These are phyloP conservation scores for Oidiodendron maius DNA, from an alignment of 495 filamentous ascomycete genomes.

Conservation along the genomic window DNA sequence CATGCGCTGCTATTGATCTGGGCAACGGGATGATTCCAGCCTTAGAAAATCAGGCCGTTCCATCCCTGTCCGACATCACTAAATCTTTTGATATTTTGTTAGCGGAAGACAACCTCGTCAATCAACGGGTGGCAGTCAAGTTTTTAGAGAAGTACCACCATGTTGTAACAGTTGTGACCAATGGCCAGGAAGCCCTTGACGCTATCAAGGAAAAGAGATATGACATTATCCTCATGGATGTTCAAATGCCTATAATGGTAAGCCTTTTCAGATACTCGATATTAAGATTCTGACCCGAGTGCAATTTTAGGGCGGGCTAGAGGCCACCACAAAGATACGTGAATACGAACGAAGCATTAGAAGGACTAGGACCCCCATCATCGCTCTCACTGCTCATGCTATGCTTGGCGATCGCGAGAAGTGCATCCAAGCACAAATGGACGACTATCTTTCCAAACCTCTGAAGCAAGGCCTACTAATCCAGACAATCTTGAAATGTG, in stretches of 20 bases:
- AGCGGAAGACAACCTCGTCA: conserved; percentile 96
- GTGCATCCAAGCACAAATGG: conserved; percentile 98
- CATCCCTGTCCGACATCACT: conserved; percentile 86
- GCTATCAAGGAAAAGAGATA: conserved; percentile 84
- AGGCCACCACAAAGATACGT: conserved; percentile 93
- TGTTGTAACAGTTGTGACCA: conserved; percentile 90
- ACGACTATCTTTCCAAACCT: conserved; percentile 97
- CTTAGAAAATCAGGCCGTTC: conserved; percentile 89
- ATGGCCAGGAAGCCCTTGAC: conserved; percentile 88
- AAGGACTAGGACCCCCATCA: conserved; percentile 83
- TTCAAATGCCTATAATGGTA: conserved; percentile 99
- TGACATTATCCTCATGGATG: conserved; percentile 97
- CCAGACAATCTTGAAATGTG: conserved; percentile 95
- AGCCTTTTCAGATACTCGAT: conserved; percentile 16
- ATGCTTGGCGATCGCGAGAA: conserved; percentile 99
- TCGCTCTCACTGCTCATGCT: conserved; percentile 94
- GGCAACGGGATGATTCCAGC: conserved; percentile 98
- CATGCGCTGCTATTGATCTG: conserved; percentile 89
- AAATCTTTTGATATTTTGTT: conserved; percentile 93
- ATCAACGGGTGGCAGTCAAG: conserved; percentile 92
- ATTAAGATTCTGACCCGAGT: conserved; percentile 9
- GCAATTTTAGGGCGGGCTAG: conserved; percentile 73
- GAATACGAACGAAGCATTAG: conserved; percentile 81
- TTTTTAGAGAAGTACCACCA: conserved; percentile 98
- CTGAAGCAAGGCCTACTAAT: conserved; percentile 97